These are phyloP conservation scores for Meyerozyma sp. DNA, from an alignment of 1,139 yeast genomes.

Conservation along the genomic window DNA sequence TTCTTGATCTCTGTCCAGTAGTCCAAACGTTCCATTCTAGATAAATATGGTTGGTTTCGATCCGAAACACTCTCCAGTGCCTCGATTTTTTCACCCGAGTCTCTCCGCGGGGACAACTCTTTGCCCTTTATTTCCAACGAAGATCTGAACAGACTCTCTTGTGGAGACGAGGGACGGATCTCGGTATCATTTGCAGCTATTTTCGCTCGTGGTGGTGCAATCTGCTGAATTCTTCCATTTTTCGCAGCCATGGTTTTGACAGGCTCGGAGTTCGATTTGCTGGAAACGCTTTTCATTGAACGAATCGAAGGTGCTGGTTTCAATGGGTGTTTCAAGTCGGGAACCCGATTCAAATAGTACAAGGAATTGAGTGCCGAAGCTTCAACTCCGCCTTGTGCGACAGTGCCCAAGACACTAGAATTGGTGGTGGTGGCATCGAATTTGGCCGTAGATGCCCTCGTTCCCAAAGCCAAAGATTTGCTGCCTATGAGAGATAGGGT, in stretches of 20 bases:
- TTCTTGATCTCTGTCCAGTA: constrained; percentile 67
- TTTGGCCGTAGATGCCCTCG: constrained; percentile 9
- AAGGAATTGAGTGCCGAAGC: constrained; percentile 36
- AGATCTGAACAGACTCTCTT: neutral
- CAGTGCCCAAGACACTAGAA: constrained; percentile 36
- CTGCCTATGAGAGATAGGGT: constrained; percentile 24
- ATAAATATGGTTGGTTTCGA: neutral
- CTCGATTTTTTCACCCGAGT: neutral
- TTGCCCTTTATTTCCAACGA: neutral
- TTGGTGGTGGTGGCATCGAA: constrained; percentile 25
- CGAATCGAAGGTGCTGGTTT: neutral
- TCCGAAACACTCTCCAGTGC: neutral
- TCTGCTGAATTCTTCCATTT: neutral
- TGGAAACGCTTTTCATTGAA: neutral
- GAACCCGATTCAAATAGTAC: constrained; percentile 33
- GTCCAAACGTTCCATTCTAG: constrained; percentile 3
- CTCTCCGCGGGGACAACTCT: neutral
- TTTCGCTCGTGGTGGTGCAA: neutral
- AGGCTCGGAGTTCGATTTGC: neutral
- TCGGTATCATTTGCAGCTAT: neutral
- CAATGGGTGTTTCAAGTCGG: constrained; percentile 19
- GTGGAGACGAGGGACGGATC: neutral
- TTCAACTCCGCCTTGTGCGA: constrained; percentile 23
- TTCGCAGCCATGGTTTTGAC: neutral
- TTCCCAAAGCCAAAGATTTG: constrained; percentile 9